phyloP scores from a whole-genome alignment of 306 rosid species.

The Castanea crenata region DNA sequence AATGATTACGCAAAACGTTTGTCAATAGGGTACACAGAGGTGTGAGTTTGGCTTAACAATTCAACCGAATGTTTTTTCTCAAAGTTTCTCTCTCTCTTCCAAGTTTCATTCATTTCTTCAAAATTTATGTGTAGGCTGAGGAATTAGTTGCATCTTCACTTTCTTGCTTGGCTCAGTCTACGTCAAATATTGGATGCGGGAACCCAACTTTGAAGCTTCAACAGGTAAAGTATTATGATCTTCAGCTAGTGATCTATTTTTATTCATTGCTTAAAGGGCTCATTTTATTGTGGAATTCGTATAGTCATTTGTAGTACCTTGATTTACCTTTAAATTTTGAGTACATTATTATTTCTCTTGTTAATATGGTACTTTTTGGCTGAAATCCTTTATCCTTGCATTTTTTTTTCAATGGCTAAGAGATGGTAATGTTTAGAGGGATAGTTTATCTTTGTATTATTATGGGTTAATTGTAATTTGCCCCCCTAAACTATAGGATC shows the following conservation, averaged over 20 bases:
- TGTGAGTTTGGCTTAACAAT: slow-evolving; percentile 2
- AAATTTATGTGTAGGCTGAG: slow-evolving; percentile 39
- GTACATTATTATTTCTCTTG: not conserved
- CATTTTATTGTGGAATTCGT: not conserved
- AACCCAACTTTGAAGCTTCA: slow-evolving; percentile 39
- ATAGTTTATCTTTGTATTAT: not conserved
- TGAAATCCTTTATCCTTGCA: not conserved
- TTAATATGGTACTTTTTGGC: not conserved
- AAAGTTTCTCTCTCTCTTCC: not conserved
- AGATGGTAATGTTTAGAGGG: not conserved
- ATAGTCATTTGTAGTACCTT: not conserved
- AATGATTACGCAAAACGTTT: slow-evolving; percentile 78
- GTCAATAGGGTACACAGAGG: slow-evolving; percentile 51
- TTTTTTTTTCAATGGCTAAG: not conserved
- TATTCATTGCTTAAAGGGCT: not conserved
- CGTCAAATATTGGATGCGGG: slow-evolving; percentile 30
- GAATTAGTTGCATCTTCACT: slow-evolving; percentile 47
- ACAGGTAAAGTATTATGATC: slow-evolving; percentile 36
- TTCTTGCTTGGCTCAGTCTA: slow-evolving; percentile 35
- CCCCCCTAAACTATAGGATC: not conserved
- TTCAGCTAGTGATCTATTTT: not conserved
- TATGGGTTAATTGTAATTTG: too few species aligned
- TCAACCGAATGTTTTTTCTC: not conserved
- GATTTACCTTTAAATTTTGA: not conserved
- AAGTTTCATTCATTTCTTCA: slow-evolving; percentile 10